These are phyloP conservation scores for Hypericum androsaemum DNA, from an alignment of 345 rosid genomes.

Conservation along the genomic window DNA sequence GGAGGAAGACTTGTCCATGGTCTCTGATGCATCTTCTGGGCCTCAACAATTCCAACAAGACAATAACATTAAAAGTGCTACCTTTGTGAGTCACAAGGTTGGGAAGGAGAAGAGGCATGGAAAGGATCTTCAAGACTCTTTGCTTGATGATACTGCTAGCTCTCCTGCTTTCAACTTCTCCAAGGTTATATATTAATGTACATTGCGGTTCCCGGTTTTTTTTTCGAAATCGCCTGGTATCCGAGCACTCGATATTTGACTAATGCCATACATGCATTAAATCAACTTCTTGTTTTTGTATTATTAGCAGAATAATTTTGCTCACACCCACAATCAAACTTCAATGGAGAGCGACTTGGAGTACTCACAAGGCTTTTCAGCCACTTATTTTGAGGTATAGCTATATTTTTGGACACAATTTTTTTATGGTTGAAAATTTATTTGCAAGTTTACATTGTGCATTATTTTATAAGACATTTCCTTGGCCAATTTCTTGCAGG, in stretches of 20 bases:
- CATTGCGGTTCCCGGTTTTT: not conserved
- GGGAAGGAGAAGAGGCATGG: slow-evolving; percentile 22
- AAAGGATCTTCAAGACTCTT: slow-evolving; percentile 26
- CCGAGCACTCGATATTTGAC: no score
- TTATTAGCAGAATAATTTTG: slow-evolving; percentile 29
- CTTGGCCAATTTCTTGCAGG: slow-evolving; percentile 24
- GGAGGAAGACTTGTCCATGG: slow-evolving; percentile 83
- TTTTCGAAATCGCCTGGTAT: not conserved
- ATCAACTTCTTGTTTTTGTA: no score
- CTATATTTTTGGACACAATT: no score
- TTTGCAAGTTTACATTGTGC: no score
- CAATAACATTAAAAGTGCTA: not conserved
- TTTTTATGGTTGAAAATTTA: no score
- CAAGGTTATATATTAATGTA: slow-evolving; percentile 21
- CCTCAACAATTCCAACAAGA: slow-evolving; percentile 62
- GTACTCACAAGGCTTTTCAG: slow-evolving; percentile 57
- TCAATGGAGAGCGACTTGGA: slow-evolving; percentile 48
- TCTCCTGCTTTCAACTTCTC: slow-evolving; percentile 52
- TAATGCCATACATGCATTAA: no score
- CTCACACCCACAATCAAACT: slow-evolving; percentile 23
- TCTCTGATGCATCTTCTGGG: slow-evolving; percentile 98
- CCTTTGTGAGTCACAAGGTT: slow-evolving; percentile 17
- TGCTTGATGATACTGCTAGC: slow-evolving; percentile 90
- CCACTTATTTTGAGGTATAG: slow-evolving; percentile 55
- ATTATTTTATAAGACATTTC: no score